phyloP scores from a whole-genome alignment of 2,329 filamentous ascomycete species.

The Myotisia sp. region DNA sequence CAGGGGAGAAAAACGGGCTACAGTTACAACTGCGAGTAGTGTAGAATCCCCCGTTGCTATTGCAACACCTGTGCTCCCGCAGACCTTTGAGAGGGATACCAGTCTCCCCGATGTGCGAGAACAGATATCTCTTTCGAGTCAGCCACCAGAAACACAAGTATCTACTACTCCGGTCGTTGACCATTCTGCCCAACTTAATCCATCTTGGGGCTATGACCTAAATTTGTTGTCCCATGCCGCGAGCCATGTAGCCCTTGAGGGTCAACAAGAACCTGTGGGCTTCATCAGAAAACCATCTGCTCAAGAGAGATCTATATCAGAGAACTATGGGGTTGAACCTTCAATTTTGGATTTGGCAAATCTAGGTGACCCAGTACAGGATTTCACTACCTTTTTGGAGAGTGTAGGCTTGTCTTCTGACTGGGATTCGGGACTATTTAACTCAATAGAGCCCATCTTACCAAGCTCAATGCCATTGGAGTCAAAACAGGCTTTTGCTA shows the following conservation, averaged over 20 bases:
- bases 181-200: constrained; percentile 31
- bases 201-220: constrained; percentile 37
- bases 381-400: constrained; percentile 36
- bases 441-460: constrained; percentile 10
- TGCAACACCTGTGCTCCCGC: constrained; percentile 13
- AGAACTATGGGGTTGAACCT: constrained; percentile 31
- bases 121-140: too few relatives aligned
- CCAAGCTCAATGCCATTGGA: constrained; percentile 20
- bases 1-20: constrained; percentile 24
- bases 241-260: constrained; percentile 35
- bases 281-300: constrained; percentile 19
- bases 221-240: constrained; percentile 36
- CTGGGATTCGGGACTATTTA: constrained; percentile 36
- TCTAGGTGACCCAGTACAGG: constrained; percentile 35
- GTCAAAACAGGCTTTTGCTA: constrained; percentile 20
- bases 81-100: constrained; percentile 19
- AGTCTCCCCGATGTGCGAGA: too few relatives aligned
- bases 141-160: too few relatives aligned
- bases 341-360: constrained; percentile 34
- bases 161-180: too few relatives aligned
- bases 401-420: constrained; percentile 37
- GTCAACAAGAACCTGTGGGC: constrained; percentile 27
- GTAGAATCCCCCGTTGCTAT: constrained; percentile 16
- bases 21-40: constrained; percentile 18
- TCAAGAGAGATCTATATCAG: constrained; percentile 27